These are phyloP conservation scores for Nepenthes mirabilis DNA, from an alignment of 148 eudicot genomes.

Conservation along the genomic window DNA sequence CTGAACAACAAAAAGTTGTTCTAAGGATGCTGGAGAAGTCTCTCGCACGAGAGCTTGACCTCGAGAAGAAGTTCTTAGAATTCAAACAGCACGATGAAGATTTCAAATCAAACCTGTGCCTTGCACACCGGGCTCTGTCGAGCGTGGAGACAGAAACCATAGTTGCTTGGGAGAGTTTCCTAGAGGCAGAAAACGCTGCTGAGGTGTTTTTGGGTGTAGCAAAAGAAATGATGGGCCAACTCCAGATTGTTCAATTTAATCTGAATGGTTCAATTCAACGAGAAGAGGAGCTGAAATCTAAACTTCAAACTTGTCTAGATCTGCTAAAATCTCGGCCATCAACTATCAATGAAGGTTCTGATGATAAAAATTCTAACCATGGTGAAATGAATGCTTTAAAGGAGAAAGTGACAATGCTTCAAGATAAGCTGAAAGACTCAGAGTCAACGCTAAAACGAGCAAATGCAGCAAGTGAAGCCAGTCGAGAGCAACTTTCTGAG, in stretches of 20 bases:
- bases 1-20: slow-evolving; percentile 40
- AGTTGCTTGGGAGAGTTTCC: slow-evolving; percentile 55
- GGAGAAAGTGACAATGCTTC: slow-evolving; percentile 37
- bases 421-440: slow-evolving; percentile 32
- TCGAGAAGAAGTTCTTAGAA: slow-evolving; percentile 50
- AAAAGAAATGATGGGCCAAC: slow-evolving; percentile 39
- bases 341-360: slow-evolving; percentile 3
- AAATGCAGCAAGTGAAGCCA: slow-evolving; percentile 29
- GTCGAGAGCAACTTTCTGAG: slow-evolving; percentile 31
- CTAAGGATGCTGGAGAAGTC: slow-evolving; percentile 74
- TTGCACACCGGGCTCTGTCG: slow-evolving; percentile 39
- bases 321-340: slow-evolving; percentile 15
- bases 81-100: slow-evolving; percentile 60
- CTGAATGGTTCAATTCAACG: slow-evolving; percentile 36
- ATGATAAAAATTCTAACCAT: slow-evolving; percentile 15
- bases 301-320: slow-evolving; percentile 27
- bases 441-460: slow-evolving; percentile 26
- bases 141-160: slow-evolving; percentile 57
- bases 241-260: slow-evolving; percentile 42
- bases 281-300: slow-evolving; percentile 40
- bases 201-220: slow-evolving; percentile 55
- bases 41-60: slow-evolving; percentile 56
- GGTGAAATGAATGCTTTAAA: slow-evolving; percentile 24
- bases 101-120: slow-evolving; percentile 37
- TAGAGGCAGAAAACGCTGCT: slow-evolving; percentile 69